Base-by-base conservation (phyloP, 108 stramenopile species). In the Skeletonema costatum region DNA sequence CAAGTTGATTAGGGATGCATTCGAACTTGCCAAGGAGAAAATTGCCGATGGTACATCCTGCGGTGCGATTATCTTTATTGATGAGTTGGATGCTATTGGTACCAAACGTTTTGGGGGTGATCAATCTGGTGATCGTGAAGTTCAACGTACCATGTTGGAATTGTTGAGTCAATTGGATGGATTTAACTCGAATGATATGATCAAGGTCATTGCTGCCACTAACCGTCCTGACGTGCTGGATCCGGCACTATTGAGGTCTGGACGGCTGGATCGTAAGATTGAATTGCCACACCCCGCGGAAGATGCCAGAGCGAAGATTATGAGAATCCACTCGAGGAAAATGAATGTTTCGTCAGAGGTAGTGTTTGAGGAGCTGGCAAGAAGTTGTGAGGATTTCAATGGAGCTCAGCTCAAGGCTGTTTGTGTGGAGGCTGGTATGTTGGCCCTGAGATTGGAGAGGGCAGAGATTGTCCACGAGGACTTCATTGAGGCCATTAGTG, bases 181-280 rank as follows among this genome's bases (percentile, higher is more conserved):
- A 14, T 99, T 99, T 83, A 83, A 85, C 38, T 90, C 90, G 58
- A 98, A 99, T 74, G 98, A 98, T 66, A 99, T 97, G 89, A 98
- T 99, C 87, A 99, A 99, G 93, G 99, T 98, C 61, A 99, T 99
- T 72, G 99, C 98, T n/a, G 99, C 99, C 11, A 99, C 99, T 8
- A 97, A 97, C 75, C 83, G 99, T 50, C 99, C 98, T 6, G 99
- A 99, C 83, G 97, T 98, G 2, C 78, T 99, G 66, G 99, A 99
- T 83, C 98, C 98, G 0, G 99, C 99, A 3, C 85, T 99, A 48
- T 75, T 99, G 73, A 96, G 99, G 35, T 97, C 97, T 9, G 97
- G 97, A 48, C 87, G 98, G 33, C 82, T 99, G 66, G 99, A 99
- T 86, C 87, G 99, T 31, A 99, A 99, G 93, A 97, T 99, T 67